Evolutionary conservation across 176 grass and related monocot species (phyloP).

Genomic region (Luzula sylvatica): DNA sequence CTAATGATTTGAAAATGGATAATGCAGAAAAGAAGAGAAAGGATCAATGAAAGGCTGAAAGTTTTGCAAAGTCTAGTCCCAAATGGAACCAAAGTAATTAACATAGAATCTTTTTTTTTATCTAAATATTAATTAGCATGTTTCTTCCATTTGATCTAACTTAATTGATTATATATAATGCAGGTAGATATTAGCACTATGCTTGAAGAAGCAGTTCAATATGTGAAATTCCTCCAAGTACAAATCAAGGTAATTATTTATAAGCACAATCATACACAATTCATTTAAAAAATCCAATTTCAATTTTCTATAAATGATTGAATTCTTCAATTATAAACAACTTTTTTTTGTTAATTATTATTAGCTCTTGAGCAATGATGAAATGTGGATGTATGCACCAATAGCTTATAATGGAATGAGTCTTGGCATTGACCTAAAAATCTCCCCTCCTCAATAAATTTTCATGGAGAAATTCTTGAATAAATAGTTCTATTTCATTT

Average conservation of each 20-base stretch:
- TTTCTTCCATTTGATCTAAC: conserved; percentile 8
- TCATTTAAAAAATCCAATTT: conserved; percentile 2
- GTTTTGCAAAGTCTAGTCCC: conserved; percentile 55
- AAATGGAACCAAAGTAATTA: conserved; percentile 59
- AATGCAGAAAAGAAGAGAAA: conserved; percentile 72
- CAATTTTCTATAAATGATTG: background rate
- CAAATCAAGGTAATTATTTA: conserved; percentile 62
- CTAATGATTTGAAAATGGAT: conserved; percentile 8
- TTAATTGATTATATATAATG: background rate
- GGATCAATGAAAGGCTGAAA: conserved; percentile 58
- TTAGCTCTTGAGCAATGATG: conserved; percentile 69
- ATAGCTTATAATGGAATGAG: conserved; percentile 76
- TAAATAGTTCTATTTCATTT: no score
- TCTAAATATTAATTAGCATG: background rate
- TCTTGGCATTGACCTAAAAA: conserved; percentile 56
- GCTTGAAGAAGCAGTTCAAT: conserved; percentile 71
- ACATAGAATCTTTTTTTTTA: background rate
- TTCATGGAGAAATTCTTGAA: no score
- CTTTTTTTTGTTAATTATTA: conserved; percentile 15
- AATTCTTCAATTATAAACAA: background rate
- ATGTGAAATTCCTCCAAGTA: conserved; percentile 71
- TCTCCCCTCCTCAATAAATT: conserved; percentile 31
- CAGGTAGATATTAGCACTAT: conserved; percentile 85
- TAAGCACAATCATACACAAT: background rate
- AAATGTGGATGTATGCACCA: conserved; percentile 78